A percentile compares a stretch with the other conserved stretches of the same genome.
These are phyloP conservation scores for Linnemannia zychae DNA, from an alignment of 192 early-diverging fungal species.

Conservation along the genomic window DNA sequence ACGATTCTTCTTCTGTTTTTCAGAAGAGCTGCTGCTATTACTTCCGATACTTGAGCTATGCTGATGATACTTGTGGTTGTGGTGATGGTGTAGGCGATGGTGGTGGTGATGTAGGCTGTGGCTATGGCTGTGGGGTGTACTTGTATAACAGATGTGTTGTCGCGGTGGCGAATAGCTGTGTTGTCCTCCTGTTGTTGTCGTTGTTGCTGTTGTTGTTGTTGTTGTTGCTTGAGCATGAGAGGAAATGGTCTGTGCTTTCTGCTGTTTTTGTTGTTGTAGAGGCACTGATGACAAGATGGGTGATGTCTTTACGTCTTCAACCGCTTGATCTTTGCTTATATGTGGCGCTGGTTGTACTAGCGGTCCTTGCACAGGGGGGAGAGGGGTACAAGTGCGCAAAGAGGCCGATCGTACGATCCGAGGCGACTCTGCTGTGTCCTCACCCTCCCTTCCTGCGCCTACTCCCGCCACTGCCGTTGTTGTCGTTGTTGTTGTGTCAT, in stretches of 20 bases:
- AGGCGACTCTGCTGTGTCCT: not conserved
- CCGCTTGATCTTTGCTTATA: not conserved
- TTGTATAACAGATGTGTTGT: slow-evolving; percentile 29
- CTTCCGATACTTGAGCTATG: not conserved
- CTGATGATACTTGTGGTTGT: not conserved
- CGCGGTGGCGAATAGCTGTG: not conserved
- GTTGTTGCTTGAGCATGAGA: not conserved
- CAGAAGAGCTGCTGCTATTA: not conserved
- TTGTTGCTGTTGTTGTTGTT: not conserved
- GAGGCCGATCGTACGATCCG: not conserved
- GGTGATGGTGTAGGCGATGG: not conserved
- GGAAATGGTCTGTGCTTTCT: not conserved
- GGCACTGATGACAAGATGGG: not conserved
- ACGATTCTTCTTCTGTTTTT: slow-evolving; percentile 16
- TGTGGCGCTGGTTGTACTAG: not conserved
- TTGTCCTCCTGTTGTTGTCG: not conserved
- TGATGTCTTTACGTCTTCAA: not conserved
- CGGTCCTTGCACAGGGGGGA: not conserved
- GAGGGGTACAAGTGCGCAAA: not conserved
- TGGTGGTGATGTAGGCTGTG: slow-evolving; percentile 19
- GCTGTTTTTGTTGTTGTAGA: slow-evolving; percentile 16
- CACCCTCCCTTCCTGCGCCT: not conserved
- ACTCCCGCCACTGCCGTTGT: not conserved
- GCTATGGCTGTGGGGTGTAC: slow-evolving; percentile 8
- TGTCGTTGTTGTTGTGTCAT: not conserved